Percentiles rank a stretch among this genome's conserved stretches.
Conservation (phyloP, 495 filamentous ascomycete species). For the Cercophora scortea region DNA sequence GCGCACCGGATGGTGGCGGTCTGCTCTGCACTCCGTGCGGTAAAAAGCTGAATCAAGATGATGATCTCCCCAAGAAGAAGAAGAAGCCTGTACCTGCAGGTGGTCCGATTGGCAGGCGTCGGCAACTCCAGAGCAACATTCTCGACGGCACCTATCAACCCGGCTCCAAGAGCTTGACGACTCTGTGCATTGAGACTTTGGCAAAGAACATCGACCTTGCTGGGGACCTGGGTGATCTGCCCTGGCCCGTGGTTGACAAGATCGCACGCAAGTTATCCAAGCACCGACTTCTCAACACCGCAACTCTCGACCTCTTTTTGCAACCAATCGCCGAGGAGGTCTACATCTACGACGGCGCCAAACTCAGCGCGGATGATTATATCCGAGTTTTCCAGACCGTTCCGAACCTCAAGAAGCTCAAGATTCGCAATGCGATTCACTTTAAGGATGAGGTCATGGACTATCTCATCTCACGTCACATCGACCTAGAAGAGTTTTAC, state of each 20-base stretch:
- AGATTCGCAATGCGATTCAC: conserved; percentile 72
- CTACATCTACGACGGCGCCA: conserved; percentile 72
- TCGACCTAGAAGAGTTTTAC: conserved; percentile 53
- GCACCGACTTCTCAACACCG: conserved; percentile 59
- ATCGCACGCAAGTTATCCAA: conserved; percentile 78
- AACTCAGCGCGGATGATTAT: conserved; percentile 66
- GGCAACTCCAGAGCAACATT: conserved; percentile 68
- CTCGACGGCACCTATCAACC: conserved; percentile 63
- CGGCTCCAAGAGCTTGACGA: conserved; percentile 65
- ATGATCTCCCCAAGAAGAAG: conserved; percentile 53
- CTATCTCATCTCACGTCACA: conserved; percentile 64
- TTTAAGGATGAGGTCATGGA: conserved; percentile 77
- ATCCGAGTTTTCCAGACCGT: conserved; percentile 71
- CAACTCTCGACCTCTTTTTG: conserved; percentile 72
- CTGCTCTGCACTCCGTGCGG: conserved; percentile 80
- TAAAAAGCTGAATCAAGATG: conserved; percentile 59
- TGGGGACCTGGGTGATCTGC: conserved; percentile 76
- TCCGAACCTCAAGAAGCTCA: conserved; percentile 57
- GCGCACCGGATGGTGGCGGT: conserved; percentile 75
- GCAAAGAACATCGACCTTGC: conserved; percentile 74
- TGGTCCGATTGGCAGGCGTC: conserved; percentile 43
- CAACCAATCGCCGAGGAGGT: conserved; percentile 56
- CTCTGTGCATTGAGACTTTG: conserved; percentile 78
- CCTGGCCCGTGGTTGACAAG: conserved; percentile 56
- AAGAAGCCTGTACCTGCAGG: conserved; percentile 26